Evolutionary conservation across 192 early-diverging fungal species (phyloP).

Genomic region (Linnemannia zychae): DNA sequence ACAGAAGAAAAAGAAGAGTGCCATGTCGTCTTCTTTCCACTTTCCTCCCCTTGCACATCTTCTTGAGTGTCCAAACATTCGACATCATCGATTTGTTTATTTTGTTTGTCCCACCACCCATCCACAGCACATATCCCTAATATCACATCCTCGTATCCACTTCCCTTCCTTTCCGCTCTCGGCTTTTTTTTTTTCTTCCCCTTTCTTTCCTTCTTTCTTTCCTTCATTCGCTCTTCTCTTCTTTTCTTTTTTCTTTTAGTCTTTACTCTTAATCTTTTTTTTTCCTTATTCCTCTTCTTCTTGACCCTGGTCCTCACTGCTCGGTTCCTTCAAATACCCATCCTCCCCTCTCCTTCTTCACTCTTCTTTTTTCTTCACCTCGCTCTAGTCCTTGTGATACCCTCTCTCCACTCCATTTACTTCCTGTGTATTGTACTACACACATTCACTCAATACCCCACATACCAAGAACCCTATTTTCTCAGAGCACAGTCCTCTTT

Average conservation of each 20-base stretch:
- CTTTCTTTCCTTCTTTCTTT: background rate
- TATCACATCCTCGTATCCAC: background rate
- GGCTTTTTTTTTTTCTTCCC: background rate
- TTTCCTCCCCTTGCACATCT: background rate
- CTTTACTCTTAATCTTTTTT: background rate
- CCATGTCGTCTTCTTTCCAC: no score
- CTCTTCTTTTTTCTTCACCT: background rate
- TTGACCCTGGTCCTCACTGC: background rate
- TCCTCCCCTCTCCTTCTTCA: background rate
- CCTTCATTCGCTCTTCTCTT: background rate
- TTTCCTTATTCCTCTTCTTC: background rate
- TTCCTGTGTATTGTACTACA: background rate
- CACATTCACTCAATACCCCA: background rate
- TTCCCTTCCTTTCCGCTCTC: background rate
- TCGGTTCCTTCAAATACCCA: slow-evolving; percentile 4
- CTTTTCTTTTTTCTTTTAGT: background rate
- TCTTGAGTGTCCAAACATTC: background rate
- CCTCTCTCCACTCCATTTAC: background rate
- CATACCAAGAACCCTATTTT: background rate
- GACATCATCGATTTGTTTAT: background rate
- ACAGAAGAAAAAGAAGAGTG: background rate
- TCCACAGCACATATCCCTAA: background rate
- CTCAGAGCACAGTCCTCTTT: background rate
- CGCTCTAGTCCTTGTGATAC: background rate
- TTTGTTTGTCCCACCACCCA: background rate